Evolutionary conservation across 2,329 filamentous ascomycete genomes (phyloP).

Genomic region (Chrysosporium keratinophilum): DNA sequence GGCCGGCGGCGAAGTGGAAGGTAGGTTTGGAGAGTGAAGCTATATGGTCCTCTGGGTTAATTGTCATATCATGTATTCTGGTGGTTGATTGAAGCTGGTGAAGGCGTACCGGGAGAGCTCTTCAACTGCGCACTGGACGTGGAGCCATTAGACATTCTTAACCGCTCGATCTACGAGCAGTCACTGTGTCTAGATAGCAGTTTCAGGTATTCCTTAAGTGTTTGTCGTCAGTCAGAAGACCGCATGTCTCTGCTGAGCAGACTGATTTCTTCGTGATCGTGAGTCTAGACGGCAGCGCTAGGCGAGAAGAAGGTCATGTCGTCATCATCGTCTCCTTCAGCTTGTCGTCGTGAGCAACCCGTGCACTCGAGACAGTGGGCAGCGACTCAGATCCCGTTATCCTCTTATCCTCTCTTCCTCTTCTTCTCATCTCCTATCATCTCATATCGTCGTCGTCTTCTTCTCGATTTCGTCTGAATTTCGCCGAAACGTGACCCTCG

Average conservation of each 20-base stretch:
- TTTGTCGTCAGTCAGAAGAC: not conserved
- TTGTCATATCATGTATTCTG: not conserved
- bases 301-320: constrained; percentile 6
- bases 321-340: constrained; percentile 6
- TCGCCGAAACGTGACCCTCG: not conserved
- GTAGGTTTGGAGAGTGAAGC: constrained; percentile 29
- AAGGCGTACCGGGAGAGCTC: constrained; percentile 4
- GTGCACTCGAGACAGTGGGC: not conserved
- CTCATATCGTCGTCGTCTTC: too few relatives aligned
- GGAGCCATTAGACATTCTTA: constrained; percentile 16
- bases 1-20: constrained; percentile 81
- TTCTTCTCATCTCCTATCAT: too few relatives aligned
- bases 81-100: too few relatives aligned
- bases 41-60: not conserved
- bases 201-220: not conserved
- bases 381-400: not conserved
- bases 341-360: not conserved
- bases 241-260: not conserved
- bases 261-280: not conserved
- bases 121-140: constrained; percentile 11
- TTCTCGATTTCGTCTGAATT: not conserved
- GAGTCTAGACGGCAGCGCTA: constrained; percentile 1
- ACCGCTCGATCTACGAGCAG: constrained; percentile 3
- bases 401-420: not conserved
- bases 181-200: too few relatives aligned